Conservation (phyloP, 169 alveolate genomes). For the Plasmodium billcollinsi region DNA sequence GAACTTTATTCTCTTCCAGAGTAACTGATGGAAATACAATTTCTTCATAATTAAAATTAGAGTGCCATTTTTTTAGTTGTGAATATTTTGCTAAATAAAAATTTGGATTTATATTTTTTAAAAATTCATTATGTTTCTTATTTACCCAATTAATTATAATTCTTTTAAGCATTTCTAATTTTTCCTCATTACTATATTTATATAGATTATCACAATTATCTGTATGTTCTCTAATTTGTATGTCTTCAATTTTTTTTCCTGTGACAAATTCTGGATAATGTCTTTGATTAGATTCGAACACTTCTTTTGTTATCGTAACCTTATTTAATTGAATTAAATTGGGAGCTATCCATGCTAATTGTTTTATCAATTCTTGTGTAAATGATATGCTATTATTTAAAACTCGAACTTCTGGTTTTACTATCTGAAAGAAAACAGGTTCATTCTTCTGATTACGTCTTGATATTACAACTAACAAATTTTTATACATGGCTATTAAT, state of each 20-base stretch:
- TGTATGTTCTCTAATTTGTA: constrained; percentile 71
- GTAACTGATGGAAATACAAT: constrained; percentile 59
- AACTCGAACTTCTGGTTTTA: constrained; percentile 32
- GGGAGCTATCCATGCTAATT: constrained; percentile 76
- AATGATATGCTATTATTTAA: constrained; percentile 23
- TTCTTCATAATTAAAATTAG: constrained; percentile 47
- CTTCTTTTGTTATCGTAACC: constrained; percentile 63
- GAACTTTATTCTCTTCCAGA: constrained; percentile 59
- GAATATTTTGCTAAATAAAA: constrained; percentile 65
- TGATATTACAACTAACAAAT: constrained; percentile 34
- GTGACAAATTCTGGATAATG: constrained; percentile 49
- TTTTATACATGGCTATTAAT: constrained; percentile 22
- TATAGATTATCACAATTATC: constrained; percentile 59
- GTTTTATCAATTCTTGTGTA: constrained; percentile 38
- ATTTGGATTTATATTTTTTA: constrained; percentile 44
- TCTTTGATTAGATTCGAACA: constrained; percentile 32
- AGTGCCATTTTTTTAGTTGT: constrained; percentile 77
- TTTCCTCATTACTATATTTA: constrained; percentile 33
- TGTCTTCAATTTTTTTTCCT: constrained; percentile 75
- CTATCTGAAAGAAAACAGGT: constrained; percentile 57
- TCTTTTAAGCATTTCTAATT: constrained; percentile 64
- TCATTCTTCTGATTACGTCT: constrained; percentile 60
- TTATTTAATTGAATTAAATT: constrained; percentile 72
- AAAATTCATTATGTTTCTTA: constrained; percentile 68
- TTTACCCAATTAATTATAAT: constrained; percentile 73